Evolutionary conservation across 106 monocot species (phyloP).

Genomic region (Xerophyta viscosa): DNA sequence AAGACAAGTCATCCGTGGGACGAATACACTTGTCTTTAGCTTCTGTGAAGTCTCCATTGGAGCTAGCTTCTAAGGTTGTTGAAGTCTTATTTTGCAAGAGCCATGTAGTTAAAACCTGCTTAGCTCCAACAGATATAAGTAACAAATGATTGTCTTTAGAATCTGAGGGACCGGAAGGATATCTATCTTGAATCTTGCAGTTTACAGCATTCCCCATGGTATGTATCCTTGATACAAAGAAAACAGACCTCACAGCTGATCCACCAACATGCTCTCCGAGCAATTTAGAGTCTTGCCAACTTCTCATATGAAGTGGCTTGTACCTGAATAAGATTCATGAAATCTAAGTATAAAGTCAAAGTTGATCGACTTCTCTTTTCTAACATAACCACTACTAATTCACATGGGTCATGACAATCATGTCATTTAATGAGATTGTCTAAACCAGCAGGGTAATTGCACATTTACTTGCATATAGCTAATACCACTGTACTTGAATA

Average conservation of each 20-base stretch:
- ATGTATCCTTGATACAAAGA: slow-evolving; percentile 50
- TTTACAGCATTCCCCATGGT: slow-evolving; percentile 19
- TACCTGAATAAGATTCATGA: slow-evolving; percentile 36
- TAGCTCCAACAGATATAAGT: slow-evolving; percentile 88
- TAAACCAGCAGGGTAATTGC: no score
- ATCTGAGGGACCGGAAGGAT: slow-evolving; percentile 7
- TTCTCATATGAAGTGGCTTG: slow-evolving; percentile 16
- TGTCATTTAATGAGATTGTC: no score
- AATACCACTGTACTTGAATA: no score
- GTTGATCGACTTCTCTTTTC: no score
- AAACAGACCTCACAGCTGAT: slow-evolving; percentile 87
- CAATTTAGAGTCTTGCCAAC: slow-evolving; percentile 57
- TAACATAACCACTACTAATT: no score
- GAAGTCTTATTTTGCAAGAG: slow-evolving; percentile 29
- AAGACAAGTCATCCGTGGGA: slow-evolving; percentile 9
- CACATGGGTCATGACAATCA: no score
- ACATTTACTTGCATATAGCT: no score
- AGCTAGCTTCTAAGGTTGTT: slow-evolving; percentile 1
- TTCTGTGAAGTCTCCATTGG: slow-evolving; percentile 3
- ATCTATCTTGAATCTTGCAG: background rate
- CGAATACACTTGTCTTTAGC: slow-evolving; percentile 3
- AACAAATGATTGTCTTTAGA: slow-evolving; percentile 23
- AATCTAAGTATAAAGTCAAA: no score
- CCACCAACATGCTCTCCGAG: slow-evolving; percentile 98
- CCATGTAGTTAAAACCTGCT: slow-evolving; percentile 95